These are phyloP conservation scores for Trypanosoma lewisi DNA, from an alignment of 208 protist species.

Conservation along the genomic window DNA sequence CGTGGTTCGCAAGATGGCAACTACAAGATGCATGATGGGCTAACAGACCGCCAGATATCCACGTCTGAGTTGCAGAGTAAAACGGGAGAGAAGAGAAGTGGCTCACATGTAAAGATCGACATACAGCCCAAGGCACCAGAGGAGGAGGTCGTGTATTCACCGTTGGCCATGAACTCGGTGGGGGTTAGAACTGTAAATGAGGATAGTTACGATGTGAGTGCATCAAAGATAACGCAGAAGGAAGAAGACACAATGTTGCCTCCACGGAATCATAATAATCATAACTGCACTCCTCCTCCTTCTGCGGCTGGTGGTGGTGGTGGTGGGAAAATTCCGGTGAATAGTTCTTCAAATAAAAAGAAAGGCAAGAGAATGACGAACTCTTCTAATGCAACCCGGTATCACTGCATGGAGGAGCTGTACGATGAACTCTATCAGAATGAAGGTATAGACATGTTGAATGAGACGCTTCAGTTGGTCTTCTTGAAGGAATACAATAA, in stretches of 20 bases:
- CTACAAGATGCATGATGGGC: neutral
- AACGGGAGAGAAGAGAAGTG: neutral
- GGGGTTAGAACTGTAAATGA: neutral
- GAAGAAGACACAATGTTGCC: neutral
- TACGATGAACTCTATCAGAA: slow-evolving; percentile 43
- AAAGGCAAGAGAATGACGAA: neutral
- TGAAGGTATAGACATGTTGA: slow-evolving; percentile 53
- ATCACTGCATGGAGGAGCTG: slow-evolving; percentile 34
- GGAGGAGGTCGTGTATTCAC: neutral
- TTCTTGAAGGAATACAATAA: slow-evolving; percentile 59
- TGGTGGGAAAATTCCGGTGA: too few species aligned
- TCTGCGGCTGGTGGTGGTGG: too few species aligned
- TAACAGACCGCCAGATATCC: too few species aligned
- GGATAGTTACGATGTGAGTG: neutral
- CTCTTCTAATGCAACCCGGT: slow-evolving; percentile 11
- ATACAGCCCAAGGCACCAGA: neutral
- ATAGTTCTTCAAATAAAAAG: neutral
- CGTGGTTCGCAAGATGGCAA: neutral
- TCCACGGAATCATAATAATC: too few species aligned
- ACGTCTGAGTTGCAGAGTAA: neutral
- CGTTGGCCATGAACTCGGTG: neutral
- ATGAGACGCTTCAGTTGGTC: slow-evolving; percentile 45
- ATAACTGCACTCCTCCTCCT: too few species aligned
- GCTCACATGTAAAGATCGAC: neutral
- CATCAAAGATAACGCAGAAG: neutral